phyloP scores from a whole-genome alignment of 1,284 basidiomycete genomes.

The Taiwanofungus camphoratus region DNA sequence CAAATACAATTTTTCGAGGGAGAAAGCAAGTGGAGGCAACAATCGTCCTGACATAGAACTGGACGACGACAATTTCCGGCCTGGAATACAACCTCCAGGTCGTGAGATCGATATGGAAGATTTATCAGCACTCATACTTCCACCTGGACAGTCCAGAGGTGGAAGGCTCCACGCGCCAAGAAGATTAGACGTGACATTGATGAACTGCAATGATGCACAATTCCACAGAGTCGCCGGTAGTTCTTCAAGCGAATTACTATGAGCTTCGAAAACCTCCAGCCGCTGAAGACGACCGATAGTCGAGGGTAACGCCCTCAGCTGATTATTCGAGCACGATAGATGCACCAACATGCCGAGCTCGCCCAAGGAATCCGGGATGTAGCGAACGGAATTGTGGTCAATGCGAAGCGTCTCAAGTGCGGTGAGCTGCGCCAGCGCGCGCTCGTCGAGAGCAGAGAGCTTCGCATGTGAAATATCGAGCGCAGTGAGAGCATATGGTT shows the following conservation, averaged over 20 bases:
- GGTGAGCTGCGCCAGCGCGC: slow-evolving; percentile 65
- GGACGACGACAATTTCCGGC: slow-evolving; percentile 42
- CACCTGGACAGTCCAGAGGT: too few relatives aligned
- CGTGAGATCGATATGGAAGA: slow-evolving; percentile 5
- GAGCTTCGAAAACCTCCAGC: slow-evolving; percentile 78
- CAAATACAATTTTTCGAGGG: slow-evolving; percentile 75
- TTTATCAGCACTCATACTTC: slow-evolving; percentile 2
- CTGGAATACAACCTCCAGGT: slow-evolving; percentile 13
- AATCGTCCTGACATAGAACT: slow-evolving; percentile 27
- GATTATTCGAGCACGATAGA: slow-evolving; percentile 89
- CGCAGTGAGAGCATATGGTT: slow-evolving; percentile 65
- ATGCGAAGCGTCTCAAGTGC: slow-evolving; percentile 72
- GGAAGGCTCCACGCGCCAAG: slow-evolving; percentile 73
- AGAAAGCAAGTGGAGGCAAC: slow-evolving; percentile 66
- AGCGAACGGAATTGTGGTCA: slow-evolving; percentile 85
- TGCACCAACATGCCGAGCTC: slow-evolving; percentile 65
- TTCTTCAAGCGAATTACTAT: slow-evolving; percentile 86
- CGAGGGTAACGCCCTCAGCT: slow-evolving; percentile 73
- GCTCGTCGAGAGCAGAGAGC: slow-evolving; percentile 78
- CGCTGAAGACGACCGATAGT: slow-evolving; percentile 76
- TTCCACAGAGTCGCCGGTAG: slow-evolving; percentile 82
- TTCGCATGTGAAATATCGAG: slow-evolving; percentile 92
- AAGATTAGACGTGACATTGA: slow-evolving; percentile 91
- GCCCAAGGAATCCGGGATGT: slow-evolving; percentile 79
- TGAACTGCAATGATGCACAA: slow-evolving; percentile 65